Conservation (phyloP, 2,329 filamentous ascomycete genomes). For the Phialophora macrospora region DNA sequence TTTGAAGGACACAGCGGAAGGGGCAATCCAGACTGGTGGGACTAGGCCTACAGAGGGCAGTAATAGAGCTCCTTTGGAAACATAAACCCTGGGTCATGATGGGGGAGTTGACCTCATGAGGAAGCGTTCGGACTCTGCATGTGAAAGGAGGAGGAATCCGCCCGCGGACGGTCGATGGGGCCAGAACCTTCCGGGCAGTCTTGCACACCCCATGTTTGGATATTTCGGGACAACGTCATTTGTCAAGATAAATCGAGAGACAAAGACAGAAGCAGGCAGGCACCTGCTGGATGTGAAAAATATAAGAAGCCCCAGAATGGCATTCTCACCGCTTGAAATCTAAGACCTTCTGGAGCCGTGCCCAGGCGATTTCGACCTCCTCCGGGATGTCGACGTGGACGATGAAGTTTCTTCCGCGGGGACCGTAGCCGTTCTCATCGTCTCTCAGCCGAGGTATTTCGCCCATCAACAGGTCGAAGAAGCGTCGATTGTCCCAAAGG, state of each 20-base stretch:
- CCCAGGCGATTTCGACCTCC: slow-evolving; percentile 46
- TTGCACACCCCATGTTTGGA: background rate
- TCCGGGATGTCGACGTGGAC: slow-evolving; percentile 50
- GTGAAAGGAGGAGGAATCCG: background rate
- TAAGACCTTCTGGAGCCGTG: slow-evolving; percentile 21
- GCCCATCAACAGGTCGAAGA: slow-evolving; percentile 51
- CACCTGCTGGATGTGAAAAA: background rate
- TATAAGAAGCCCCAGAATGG: background rate
- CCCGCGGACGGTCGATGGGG: background rate
- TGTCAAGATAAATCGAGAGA: background rate
- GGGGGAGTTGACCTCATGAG: background rate
- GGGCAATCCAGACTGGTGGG: slow-evolving; percentile 29
- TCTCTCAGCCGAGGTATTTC: slow-evolving; percentile 53
- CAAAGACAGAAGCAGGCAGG: background rate
- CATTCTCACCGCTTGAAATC: slow-evolving; percentile 20
- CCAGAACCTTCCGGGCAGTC: background rate
- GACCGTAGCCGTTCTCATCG: slow-evolving; percentile 52
- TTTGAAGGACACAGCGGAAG: slow-evolving; percentile 26
- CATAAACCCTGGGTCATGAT: no score
- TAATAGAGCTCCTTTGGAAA: background rate
- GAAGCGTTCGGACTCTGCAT: background rate
- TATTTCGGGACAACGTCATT: background rate
- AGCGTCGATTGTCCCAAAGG: slow-evolving; percentile 49
- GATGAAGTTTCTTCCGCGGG: slow-evolving; percentile 52
- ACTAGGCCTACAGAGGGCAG: background rate